phyloP scores from a whole-genome alignment of 2,329 filamentous ascomycete genomes.

The Colletotrichum spaethianum region DNA sequence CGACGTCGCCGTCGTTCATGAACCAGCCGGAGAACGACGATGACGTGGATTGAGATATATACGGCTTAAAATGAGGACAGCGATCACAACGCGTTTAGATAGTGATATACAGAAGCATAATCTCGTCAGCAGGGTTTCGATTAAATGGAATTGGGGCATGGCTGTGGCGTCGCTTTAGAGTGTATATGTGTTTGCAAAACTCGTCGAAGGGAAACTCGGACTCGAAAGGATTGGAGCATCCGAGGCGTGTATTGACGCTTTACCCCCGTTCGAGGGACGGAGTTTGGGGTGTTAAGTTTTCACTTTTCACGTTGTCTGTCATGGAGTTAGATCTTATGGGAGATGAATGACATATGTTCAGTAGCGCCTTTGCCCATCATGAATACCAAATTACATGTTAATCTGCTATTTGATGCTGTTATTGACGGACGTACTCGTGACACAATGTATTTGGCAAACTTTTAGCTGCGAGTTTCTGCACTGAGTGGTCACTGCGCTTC shows the following conservation, averaged over 20 bases:
- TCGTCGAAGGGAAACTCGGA: conserved; percentile 5
- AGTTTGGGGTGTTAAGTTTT: conserved; percentile 21
- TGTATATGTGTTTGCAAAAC: background rate
- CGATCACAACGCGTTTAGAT: conserved; percentile 11
- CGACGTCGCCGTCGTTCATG: conserved; percentile 35
- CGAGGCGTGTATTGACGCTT: conserved; percentile 15
- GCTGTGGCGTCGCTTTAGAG: conserved; percentile 27
- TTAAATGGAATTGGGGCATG: conserved; percentile 14
- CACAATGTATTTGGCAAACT: background rate
- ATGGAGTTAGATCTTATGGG: background rate
- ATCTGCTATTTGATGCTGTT: background rate
- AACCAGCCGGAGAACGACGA: conserved; percentile 32
- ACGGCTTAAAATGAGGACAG: background rate
- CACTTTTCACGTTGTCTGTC: background rate
- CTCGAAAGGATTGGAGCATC: conserved; percentile 11
- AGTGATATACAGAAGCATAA: conserved; percentile 34
- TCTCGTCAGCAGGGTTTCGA: conserved; percentile 19
- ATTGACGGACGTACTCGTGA: background rate
- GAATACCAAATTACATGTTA: conserved; percentile 15
- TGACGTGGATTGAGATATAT: conserved; percentile 34
- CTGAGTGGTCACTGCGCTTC: background rate
- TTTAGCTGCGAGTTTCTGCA: background rate
- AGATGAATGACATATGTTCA: conserved; percentile 2
- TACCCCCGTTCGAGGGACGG: background rate
- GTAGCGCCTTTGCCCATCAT: conserved; percentile 8